A percentile compares a stretch with the other conserved stretches of the same genome.
Conservation (phyloP, 352 stramenopile species). For the Peronospora tabacina region DNA sequence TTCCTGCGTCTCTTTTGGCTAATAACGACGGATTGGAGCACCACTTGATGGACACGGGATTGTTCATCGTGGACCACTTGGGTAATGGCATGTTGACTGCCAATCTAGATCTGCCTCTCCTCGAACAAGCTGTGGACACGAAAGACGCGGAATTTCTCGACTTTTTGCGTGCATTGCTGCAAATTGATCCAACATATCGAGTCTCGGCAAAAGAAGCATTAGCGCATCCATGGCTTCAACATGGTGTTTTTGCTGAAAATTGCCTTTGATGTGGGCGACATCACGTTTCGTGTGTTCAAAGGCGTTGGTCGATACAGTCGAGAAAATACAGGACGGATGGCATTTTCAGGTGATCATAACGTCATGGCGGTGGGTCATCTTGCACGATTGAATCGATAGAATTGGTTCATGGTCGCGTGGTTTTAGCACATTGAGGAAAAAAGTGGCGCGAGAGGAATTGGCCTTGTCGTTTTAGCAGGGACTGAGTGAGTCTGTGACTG, state of each 20-base stretch:
- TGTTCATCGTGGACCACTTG: conserved; percentile 43
- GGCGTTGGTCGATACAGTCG: not conserved
- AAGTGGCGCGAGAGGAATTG: not conserved
- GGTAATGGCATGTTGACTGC: conserved; percentile 44
- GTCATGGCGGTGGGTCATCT: conserved; percentile 21
- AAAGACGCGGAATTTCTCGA: conserved; percentile 52
- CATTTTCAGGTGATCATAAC: conserved; percentile 5
- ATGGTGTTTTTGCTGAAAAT: conserved; percentile 51
- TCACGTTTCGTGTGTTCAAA: not conserved
- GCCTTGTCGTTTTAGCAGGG: not conserved
- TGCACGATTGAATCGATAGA: conserved; percentile 8
- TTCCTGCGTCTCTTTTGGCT: conserved; percentile 51
- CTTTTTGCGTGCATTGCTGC: conserved; percentile 59
- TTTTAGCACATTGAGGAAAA: conserved; percentile 16
- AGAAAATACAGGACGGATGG: conserved; percentile 17
- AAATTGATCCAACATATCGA: conserved; percentile 52
- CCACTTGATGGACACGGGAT: conserved; percentile 50
- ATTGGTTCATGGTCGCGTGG: not conserved
- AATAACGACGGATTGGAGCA: conserved; percentile 41
- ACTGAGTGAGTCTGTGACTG: conserved; percentile 5
- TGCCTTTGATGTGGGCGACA: conserved; percentile 25
- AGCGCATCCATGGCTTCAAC: conserved; percentile 55
- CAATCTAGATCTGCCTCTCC: conserved; percentile 30
- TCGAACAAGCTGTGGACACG: conserved; percentile 51
- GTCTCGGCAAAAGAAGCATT: conserved; percentile 50